Evolutionary conservation across 495 filamentous ascomycete genomes (phyloP).

Genomic region (Podospora sp.): DNA sequence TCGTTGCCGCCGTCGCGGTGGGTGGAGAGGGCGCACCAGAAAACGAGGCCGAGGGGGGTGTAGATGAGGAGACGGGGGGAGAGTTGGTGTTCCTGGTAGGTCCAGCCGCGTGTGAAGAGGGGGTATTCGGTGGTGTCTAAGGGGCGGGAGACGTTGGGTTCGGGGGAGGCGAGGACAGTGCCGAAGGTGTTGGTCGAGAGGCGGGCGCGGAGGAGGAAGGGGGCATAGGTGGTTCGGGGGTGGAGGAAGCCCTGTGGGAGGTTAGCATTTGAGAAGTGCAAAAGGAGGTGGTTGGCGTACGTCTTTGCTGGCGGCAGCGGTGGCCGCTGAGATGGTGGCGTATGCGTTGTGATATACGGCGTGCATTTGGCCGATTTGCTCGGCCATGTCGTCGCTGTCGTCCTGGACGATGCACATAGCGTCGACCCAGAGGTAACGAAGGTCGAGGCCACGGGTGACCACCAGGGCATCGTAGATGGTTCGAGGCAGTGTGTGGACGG

Average conservation of each 20-base stretch:
- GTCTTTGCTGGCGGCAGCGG: conserved; percentile 3
- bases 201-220: conserved; percentile 2
- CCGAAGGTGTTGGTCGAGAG: conserved; percentile 13
- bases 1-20: conserved; percentile 17
- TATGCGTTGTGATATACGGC: conserved; percentile 19
- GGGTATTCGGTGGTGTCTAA: neutral
- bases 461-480: conserved; percentile 34
- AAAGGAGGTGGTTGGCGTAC: neutral
- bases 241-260: conserved; percentile 17
- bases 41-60: neutral
- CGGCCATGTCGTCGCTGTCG: conserved; percentile 8
- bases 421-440: conserved; percentile 35
- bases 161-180: neutral
- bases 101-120: conserved; percentile 18
- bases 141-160: neutral
- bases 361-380: conserved; percentile 18
- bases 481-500: conserved; percentile 8
- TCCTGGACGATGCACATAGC: conserved; percentile 32
- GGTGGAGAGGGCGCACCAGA: conserved; percentile 8
- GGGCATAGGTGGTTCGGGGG: neutral
- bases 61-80: conserved; percentile 16
- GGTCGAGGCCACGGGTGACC: conserved; percentile 19
- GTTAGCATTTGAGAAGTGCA: neutral
- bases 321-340: conserved; percentile 17
- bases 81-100: conserved; percentile 19